Evolutionary conservation across 1,284 basidiomycete genomes (phyloP).

Genomic region (Sanguinoderma infundibulare): DNA sequence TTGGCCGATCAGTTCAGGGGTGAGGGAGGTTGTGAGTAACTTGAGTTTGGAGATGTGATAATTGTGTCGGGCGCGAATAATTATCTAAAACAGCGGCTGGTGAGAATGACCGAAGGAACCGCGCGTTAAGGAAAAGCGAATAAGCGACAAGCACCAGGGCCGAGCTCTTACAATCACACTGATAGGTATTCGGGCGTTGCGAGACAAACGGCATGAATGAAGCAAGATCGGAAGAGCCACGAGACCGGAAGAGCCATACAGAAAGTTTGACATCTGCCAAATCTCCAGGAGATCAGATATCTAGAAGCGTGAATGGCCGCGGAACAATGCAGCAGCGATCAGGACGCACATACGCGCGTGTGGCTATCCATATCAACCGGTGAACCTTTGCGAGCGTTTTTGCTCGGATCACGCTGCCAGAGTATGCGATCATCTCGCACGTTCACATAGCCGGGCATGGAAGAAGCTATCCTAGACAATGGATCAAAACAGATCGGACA

Average conservation of each 20-base stretch:
- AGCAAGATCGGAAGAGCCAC: neutral
- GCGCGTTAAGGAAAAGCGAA: neutral
- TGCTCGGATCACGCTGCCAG: neutral
- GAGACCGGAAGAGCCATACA: no score
- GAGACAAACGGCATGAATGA: no score
- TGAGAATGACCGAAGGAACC: slow-evolving; percentile 7
- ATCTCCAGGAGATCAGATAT: neutral
- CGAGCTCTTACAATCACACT: no score
- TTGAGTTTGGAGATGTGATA: slow-evolving; percentile 77
- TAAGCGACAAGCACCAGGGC: neutral
- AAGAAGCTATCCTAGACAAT: no score
- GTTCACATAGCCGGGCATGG: no score
- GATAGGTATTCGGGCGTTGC: no score
- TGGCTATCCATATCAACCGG: neutral
- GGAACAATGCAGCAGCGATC: neutral
- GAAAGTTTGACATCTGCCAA: no score
- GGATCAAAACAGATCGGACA: no score
- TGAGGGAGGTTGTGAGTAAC: slow-evolving; percentile 58
- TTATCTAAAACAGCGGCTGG: slow-evolving; percentile 64
- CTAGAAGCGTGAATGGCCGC: no score
- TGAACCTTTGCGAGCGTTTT: neutral
- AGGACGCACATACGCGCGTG: neutral
- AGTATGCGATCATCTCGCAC: neutral
- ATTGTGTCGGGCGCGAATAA: slow-evolving; percentile 85
- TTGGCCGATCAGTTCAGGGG: slow-evolving; percentile 61